phyloP scores from a whole-genome alignment of 2,329 filamentous ascomycete genomes.

The Balansia obtecta region DNA sequence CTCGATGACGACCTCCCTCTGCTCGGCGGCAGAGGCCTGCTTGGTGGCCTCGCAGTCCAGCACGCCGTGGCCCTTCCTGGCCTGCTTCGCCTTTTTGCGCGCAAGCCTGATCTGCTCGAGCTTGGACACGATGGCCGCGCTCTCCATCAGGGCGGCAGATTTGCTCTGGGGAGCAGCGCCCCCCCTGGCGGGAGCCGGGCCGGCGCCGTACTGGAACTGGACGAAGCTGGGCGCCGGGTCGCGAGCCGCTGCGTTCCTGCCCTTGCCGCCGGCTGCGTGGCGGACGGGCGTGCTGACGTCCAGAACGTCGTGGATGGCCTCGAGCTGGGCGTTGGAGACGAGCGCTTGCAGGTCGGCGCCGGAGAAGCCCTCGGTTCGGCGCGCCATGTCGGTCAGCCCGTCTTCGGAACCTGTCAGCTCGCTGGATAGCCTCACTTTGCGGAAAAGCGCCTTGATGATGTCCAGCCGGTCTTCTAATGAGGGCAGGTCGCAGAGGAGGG shows the following conservation, averaged over 20 bases:
- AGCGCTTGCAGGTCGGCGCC: constrained; percentile 91
- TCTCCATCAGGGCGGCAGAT: constrained; percentile 54
- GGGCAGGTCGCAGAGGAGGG: constrained; percentile 82
- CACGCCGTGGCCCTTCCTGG: constrained; percentile 14
- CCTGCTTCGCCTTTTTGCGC: constrained; percentile 35
- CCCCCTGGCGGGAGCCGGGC: constrained; percentile 30
- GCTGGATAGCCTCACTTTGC: constrained; percentile 62
- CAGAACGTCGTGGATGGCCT: constrained; percentile 90
- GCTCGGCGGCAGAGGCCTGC: constrained; percentile 18
- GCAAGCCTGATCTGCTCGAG: constrained; percentile 66
- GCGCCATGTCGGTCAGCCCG: constrained; percentile 60
- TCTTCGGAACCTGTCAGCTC: constrained; percentile 46
- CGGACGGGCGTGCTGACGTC: constrained; percentile 34
- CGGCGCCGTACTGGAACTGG: constrained; percentile 71
- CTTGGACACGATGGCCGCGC: constrained; percentile 68
- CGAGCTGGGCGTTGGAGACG: constrained; percentile 90
- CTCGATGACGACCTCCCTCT: constrained; percentile 63
- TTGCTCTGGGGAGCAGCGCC: constrained; percentile 34
- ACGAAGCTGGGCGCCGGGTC: constrained; percentile 46
- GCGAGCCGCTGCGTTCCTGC: constrained; percentile 13
- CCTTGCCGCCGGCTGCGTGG: constrained; percentile 20
- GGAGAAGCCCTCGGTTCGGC: constrained; percentile 75
- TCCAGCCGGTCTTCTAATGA: constrained; percentile 69
- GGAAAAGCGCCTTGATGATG: constrained; percentile 74
- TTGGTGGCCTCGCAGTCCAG: constrained; percentile 14